phyloP scores from a whole-genome alignment of 163 green algal species.

The Scenedesmus sp. region DNA sequence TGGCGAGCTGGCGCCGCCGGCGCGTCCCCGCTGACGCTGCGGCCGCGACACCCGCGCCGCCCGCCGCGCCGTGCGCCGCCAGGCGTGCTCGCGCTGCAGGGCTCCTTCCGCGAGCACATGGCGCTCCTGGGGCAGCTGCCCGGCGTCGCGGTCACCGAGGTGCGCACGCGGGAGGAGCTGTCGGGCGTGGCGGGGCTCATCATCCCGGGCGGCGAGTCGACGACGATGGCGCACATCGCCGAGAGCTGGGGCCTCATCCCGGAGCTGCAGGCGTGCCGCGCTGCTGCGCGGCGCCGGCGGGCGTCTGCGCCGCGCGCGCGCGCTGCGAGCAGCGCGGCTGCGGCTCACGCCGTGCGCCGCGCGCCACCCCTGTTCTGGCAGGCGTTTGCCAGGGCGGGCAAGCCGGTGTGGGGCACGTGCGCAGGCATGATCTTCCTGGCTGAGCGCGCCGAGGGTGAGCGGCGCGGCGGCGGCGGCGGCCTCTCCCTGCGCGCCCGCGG shows the following conservation, averaged over 20 bases:
- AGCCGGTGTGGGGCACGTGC: conserved; percentile 97
- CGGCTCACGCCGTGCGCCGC: too few relatives aligned
- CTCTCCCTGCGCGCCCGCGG: too few relatives aligned
- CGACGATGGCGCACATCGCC: conserved; percentile 96
- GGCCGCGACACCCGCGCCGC: too few relatives aligned
- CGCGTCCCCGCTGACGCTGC: not conserved
- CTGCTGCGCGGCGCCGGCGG: too few relatives aligned
- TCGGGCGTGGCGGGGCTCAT: conserved; percentile 79
- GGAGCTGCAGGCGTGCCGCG: conserved; percentile 80
- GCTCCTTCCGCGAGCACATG: conserved; percentile 94
- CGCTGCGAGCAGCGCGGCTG: too few relatives aligned
- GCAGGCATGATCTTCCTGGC: conserved; percentile 99
- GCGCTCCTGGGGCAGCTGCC: conserved; percentile 67
- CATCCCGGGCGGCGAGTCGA: conserved; percentile 96
- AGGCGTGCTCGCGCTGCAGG: conserved; percentile 93
- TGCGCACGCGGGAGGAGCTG: conserved; percentile 88
- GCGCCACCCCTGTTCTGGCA: too few relatives aligned
- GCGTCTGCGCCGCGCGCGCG: too few relatives aligned
- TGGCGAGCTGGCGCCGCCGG: not conserved
- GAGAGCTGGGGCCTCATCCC: conserved; percentile 92
- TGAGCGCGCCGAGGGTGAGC: conserved; percentile 75
- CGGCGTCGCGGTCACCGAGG: conserved; percentile 81
- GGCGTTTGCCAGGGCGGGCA: conserved; percentile 69
- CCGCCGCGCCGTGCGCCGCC: conserved; percentile 54
- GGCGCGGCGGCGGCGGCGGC: too few relatives aligned